These are phyloP conservation scores for Esteya vermicola DNA, from an alignment of 2,329 filamentous ascomycete genomes.

Conservation along the genomic window DNA sequence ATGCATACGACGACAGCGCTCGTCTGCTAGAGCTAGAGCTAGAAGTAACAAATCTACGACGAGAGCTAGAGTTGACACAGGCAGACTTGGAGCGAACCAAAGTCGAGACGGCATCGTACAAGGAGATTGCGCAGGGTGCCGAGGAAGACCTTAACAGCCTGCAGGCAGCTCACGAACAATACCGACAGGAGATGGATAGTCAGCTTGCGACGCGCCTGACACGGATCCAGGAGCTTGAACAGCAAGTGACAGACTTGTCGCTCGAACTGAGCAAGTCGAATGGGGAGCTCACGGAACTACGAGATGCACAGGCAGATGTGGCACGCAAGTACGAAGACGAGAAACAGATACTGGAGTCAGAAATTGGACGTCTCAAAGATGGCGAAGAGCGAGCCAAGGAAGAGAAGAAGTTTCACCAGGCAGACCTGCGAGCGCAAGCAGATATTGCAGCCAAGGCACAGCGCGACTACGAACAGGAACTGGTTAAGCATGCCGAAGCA, in stretches of 20 bases:
- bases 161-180: constrained; percentile 70
- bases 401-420: constrained; percentile 71
- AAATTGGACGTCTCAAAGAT: constrained; percentile 69
- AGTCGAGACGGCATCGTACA: constrained; percentile 74
- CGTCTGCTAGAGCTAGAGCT: constrained; percentile 68
- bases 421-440: constrained; percentile 84
- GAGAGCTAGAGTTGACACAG: constrained; percentile 68
- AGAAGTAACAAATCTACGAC: constrained; percentile 75
- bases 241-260: constrained; percentile 71
- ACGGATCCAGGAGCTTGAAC: constrained; percentile 67
- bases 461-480: constrained; percentile 86
- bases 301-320: constrained; percentile 66
- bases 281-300: constrained; percentile 64
- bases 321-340: constrained; percentile 63
- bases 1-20: constrained; percentile 28
- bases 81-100: constrained; percentile 71
- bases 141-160: constrained; percentile 78
- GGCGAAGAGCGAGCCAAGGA: constrained; percentile 69
- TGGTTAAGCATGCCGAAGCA: constrained; percentile 93
- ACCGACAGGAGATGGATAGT: constrained; percentile 71
- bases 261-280: constrained; percentile 71
- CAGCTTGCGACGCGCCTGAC: constrained; percentile 63
- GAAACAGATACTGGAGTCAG: constrained; percentile 62
- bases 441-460: constrained; percentile 89
- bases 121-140: constrained; percentile 68